These are phyloP conservation scores for Tylopilus plumbeoviolaceoides DNA, from an alignment of 768 basidiomycete genomes.

Conservation along the genomic window DNA sequence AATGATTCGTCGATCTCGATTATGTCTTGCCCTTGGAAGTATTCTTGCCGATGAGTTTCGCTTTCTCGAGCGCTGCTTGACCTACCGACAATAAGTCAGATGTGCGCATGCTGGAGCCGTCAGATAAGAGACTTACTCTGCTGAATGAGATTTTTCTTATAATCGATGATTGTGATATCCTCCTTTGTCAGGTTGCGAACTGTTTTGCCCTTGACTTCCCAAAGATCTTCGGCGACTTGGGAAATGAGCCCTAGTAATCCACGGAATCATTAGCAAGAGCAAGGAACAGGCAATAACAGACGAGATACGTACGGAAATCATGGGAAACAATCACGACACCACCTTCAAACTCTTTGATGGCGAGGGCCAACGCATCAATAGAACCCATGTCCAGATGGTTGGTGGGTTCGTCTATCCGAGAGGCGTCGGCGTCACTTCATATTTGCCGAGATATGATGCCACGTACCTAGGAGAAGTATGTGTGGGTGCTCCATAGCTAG, in stretches of 20 bases:
- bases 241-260: conserved; percentile 73
- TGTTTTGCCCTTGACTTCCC: conserved; percentile 96
- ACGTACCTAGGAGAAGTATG: conserved; percentile 77
- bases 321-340: conserved; percentile 99
- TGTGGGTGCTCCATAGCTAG: conserved; percentile 98
- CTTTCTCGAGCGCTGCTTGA: conserved; percentile 86
- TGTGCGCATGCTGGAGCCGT: not conserved
- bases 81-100: conserved; percentile 39
- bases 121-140: conserved; percentile 50
- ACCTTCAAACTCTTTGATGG: conserved; percentile 96
- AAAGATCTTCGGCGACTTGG: conserved; percentile 97
- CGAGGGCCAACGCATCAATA: conserved; percentile 91
- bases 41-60: conserved; percentile 87
- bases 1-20: conserved; percentile 4
- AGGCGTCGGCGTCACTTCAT: conserved; percentile 1
- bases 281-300: not conserved
- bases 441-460: conserved; percentile 10
- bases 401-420: conserved; percentile 76
- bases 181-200: conserved; percentile 89
- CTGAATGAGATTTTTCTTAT: conserved; percentile 83
- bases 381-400: conserved; percentile 98
- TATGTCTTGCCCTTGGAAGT: conserved; percentile 67
- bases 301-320: conserved; percentile 81
- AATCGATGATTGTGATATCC: conserved; percentile 89
- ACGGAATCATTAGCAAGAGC: conserved; percentile 8